phyloP scores from a whole-genome alignment of 208 protist genomes.

The Acanthamoeba healyi region DNA sequence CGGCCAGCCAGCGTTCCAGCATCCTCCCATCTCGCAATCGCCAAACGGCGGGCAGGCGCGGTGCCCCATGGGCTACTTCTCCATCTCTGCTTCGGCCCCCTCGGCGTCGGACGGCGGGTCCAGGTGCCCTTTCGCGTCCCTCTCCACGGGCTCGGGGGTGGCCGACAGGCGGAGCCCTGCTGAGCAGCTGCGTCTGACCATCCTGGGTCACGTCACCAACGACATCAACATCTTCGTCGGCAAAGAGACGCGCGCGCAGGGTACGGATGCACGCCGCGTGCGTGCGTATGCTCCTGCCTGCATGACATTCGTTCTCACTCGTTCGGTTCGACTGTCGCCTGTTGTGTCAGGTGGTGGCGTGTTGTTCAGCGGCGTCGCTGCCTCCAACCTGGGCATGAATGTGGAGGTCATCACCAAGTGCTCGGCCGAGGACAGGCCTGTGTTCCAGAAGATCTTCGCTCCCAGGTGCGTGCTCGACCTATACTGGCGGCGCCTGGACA shows the following conservation, averaged over 20 bases:
- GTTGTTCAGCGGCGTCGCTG: constrained; percentile 55
- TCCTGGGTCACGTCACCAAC: constrained; percentile 60
- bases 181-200: constrained; percentile 39
- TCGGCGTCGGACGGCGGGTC: not conserved
- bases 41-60: not conserved
- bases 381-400: constrained; percentile 68
- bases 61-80: constrained; percentile 41
- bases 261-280: no score
- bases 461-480: constrained; percentile 25
- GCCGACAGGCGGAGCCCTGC: not conserved
- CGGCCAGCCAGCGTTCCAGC: constrained; percentile 42
- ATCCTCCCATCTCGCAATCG: not conserved
- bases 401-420: constrained; percentile 72
- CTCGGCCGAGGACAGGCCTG: constrained; percentile 10
- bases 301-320: no score
- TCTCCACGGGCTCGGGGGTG: not conserved
- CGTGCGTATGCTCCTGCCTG: no score
- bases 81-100: constrained; percentile 5
- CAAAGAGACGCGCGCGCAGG: constrained; percentile 38
- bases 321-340: no score
- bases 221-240: constrained; percentile 65
- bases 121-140: constrained; percentile 37
- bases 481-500: no score
- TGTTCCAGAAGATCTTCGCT: constrained; percentile 33
- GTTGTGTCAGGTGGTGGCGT: constrained; percentile 19